Evolutionary conservation across 495 filamentous ascomycete genomes (phyloP).

Genomic region (Geopyxis carbonaria): DNA sequence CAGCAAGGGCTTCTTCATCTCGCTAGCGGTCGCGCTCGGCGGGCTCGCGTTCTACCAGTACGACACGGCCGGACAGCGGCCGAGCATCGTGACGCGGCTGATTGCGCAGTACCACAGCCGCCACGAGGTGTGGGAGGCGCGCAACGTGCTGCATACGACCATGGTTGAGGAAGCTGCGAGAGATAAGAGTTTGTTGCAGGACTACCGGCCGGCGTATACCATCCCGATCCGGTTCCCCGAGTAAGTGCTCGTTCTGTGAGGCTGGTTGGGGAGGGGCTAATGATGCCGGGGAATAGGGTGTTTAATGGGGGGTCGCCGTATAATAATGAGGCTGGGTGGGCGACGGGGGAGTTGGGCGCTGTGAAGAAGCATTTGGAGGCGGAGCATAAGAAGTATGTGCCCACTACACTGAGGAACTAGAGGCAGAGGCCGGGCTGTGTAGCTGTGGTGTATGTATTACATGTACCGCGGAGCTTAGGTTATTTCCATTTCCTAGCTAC

Average conservation of each 20-base stretch:
- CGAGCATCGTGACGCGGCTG: conserved; percentile 38
- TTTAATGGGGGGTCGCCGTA: conserved; percentile 17
- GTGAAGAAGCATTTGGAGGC: conserved; percentile 15
- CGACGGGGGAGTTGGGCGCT: conserved; percentile 8
- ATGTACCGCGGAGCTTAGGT: no score
- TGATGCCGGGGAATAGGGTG: conserved; percentile 4
- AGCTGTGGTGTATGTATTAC: no score
- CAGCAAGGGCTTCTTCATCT: conserved; percentile 41
- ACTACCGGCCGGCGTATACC: conserved; percentile 30
- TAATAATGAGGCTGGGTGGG: conserved; percentile 20
- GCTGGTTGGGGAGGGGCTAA: not conserved
- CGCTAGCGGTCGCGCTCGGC: conserved; percentile 41
- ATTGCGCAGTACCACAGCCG: conserved; percentile 38
- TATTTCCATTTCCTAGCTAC: no score
- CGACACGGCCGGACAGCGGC: conserved; percentile 31
- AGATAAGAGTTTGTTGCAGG: conserved; percentile 49
- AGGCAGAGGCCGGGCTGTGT: no score
- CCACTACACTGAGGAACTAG: no score
- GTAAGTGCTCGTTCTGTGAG: conserved; percentile 31
- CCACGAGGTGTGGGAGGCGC: conserved; percentile 36
- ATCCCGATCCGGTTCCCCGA: conserved; percentile 48
- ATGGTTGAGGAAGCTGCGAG: conserved; percentile 52
- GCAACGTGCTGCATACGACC: conserved; percentile 45
- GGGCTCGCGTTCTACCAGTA: conserved; percentile 40
- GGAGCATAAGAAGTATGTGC: conserved; percentile 2